Conservation (phyloP, 1,139 yeast species). For the Hyphopichia khmerensis region DNA sequence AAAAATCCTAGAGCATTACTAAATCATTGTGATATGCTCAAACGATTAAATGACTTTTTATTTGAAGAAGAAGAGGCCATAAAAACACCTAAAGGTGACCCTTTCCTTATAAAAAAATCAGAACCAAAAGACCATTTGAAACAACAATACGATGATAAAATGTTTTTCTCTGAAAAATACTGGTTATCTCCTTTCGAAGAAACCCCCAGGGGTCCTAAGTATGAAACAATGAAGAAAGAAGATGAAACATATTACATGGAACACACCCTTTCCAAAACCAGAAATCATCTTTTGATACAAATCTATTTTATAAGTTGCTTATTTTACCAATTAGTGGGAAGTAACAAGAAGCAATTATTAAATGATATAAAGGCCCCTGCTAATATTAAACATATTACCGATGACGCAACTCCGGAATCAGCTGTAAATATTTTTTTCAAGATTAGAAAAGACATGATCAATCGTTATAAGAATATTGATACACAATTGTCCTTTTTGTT, state of each 20-base stretch:
- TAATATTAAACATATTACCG: slow-evolving; percentile 36
- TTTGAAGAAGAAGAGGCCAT: slow-evolving; percentile 29
- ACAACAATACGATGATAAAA: slow-evolving; percentile 19
- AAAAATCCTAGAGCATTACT: slow-evolving; percentile 23
- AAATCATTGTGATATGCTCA: slow-evolving; percentile 21
- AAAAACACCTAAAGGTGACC: slow-evolving; percentile 18
- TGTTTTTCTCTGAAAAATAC: slow-evolving; percentile 39
- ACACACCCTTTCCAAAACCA: slow-evolving; percentile 23
- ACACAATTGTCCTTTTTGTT: slow-evolving; percentile 26
- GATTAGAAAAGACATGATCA: slow-evolving; percentile 27
- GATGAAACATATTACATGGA: slow-evolving; percentile 28
- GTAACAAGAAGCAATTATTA: slow-evolving; percentile 24
- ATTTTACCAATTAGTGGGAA: slow-evolving; percentile 26
- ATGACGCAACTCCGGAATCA: slow-evolving; percentile 29
- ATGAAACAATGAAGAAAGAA: slow-evolving; percentile 18
- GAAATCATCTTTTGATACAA: slow-evolving; percentile 32
- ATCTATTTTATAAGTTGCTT: slow-evolving; percentile 31
- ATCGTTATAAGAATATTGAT: slow-evolving; percentile 22
- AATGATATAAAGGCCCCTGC: slow-evolving; percentile 23
- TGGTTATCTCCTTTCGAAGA: slow-evolving; percentile 30
- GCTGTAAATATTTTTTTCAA: slow-evolving; percentile 20
- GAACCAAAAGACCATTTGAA: slow-evolving; percentile 15
- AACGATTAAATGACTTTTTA: slow-evolving; percentile 26
- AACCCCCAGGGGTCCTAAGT: slow-evolving; percentile 12
- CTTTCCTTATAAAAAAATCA: slow-evolving; percentile 13